These are phyloP conservation scores for Apiotrichum mycotoxinovorans DNA, from an alignment of 1,284 basidiomycete species.

Conservation along the genomic window DNA sequence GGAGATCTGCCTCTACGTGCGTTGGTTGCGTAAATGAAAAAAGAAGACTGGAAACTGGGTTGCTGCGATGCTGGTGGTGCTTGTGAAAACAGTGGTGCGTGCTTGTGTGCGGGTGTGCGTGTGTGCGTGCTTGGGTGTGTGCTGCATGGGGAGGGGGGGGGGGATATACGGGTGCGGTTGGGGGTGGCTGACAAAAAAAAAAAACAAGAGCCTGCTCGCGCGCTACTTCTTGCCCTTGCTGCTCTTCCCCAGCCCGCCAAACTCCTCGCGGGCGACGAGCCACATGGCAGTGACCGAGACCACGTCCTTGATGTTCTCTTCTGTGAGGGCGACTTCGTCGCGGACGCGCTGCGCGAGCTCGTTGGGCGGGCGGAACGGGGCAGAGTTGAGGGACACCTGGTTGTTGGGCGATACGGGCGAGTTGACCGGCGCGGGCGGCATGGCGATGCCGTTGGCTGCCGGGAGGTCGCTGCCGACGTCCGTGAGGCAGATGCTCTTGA, in stretches of 20 bases:
- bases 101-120: no score
- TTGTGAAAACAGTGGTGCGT: background rate
- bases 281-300: conserved; percentile 84
- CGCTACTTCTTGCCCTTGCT: conserved; percentile 38
- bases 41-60: background rate
- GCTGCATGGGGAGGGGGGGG: background rate
- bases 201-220: background rate
- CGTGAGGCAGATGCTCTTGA: conserved; percentile 62
- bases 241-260: conserved; percentile 81
- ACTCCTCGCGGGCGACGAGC: conserved; percentile 85
- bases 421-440: background rate
- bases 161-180: no score
- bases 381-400: background rate
- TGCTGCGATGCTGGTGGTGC: background rate
- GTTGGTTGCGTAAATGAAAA: background rate
- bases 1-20: background rate
- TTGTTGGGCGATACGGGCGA: background rate
- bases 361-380: background rate
- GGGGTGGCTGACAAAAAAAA: background rate
- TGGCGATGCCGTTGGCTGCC: background rate
- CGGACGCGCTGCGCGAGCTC: conserved; percentile 25
- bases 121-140: no score
- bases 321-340: conserved; percentile 63
- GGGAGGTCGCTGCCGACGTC: background rate
- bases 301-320: conserved; percentile 92